Base-by-base conservation (phyloP, 805 yeast genomes). In the Pichia exigua region DNA sequence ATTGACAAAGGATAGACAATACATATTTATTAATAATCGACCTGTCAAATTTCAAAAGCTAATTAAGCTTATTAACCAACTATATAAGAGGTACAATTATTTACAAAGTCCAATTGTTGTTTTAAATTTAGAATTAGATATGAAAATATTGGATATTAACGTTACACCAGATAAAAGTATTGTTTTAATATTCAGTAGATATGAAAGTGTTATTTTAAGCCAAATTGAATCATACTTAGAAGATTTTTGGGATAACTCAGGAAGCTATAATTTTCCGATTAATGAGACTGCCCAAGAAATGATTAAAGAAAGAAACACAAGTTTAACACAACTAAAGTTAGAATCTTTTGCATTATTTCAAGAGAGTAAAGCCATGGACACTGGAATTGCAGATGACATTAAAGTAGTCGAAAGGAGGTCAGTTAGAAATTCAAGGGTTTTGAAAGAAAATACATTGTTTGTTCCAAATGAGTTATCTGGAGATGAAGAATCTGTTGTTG, bases 101-200 rank as follows among this genome's bases (percentile, higher is more conserved):
- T 71, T 82, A 4, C 97, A 90, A 61, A 75, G 64, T 48, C 98
- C 98, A 0, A 78, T 81, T 12, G 72, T 86, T 46, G 72, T 89
- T 2, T 59, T 88, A 3, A 74, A 94, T 64, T 57, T 94, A 21
- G 60, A 61, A 15, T 62, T 88, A 7, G 74, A 77, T 42, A 73
- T 85, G 0, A 59, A 62, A 26, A 69, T 72, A 40, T 54, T 84
- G n/a, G 99, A 94, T 67, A 74, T 94, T 20, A 94, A 94, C 65
- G 86, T 94, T 1, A 83, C 96, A 0, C 98, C 99, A 0, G 97
- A 94, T 64, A 94, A 94, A 63, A 73, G 92, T 48, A 78, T 81
- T 2, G 73, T 91, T 2, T 62, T 87, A 59, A 62, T 90, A 2
- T 89, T 83, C 53, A 73, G 81, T 54, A 51, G 35, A 43, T 42